Conservation (phyloP, 2,329 filamentous ascomycete genomes). For the Grosmannia serpens region DNA sequence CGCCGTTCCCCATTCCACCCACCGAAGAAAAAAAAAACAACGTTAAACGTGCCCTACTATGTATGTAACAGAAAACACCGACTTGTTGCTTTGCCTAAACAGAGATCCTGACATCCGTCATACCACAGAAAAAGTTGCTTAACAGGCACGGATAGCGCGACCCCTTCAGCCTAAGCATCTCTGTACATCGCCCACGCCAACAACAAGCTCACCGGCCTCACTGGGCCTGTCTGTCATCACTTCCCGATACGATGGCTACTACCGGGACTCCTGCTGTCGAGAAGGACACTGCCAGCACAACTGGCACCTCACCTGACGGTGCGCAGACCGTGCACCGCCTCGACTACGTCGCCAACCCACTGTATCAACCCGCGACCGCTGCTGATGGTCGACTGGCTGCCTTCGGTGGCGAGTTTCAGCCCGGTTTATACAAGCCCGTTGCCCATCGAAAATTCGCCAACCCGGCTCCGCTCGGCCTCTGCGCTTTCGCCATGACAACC, state of each 20-base stretch:
- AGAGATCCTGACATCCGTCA: no score
- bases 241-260: conserved; percentile 3
- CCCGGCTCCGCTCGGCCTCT: conserved; percentile 65
- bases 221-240: background rate
- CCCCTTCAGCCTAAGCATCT: background rate
- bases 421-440: conserved; percentile 51
- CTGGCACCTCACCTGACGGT: conserved; percentile 4
- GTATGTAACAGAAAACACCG: no score
- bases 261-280: conserved; percentile 5
- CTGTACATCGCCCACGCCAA: background rate
- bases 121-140: no score
- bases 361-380: conserved; percentile 23
- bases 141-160: no score
- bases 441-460: conserved; percentile 67
- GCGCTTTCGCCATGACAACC: conserved; percentile 71
- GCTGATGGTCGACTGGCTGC: conserved; percentile 35
- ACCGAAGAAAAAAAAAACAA: background rate
- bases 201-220: background rate
- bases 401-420: conserved; percentile 64
- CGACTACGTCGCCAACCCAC: conserved; percentile 28
- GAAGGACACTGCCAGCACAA: conserved; percentile 6
- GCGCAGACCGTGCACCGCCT: conserved; percentile 1
- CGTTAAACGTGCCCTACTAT: no score
- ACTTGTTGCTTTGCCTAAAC: no score
- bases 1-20: background rate